Evolutionary conservation across 163 green algal species (phyloP), one percentile per base, ranked within the genome.

Genomic region (Chloroidium sp.): DNA sequence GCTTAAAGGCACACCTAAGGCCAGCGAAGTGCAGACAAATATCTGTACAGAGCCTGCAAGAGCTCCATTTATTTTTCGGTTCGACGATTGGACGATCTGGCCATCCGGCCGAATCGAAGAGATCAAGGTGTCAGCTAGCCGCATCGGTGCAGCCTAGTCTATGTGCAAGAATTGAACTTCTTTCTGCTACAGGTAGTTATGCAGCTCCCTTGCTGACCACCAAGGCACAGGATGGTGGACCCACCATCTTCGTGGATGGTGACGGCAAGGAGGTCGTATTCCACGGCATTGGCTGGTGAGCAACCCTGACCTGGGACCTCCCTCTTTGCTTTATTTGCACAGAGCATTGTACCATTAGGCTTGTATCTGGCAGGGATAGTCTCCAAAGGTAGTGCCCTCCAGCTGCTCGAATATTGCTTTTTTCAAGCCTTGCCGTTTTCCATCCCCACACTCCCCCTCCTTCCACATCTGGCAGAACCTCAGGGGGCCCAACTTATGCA

Each of bases 251-350:
- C 2, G 14, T 80, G 1, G 62, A 80, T 62, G 62, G 62, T n/a
- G 0, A 80, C 1, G 77, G 77, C 77, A 75, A 80, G 12, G 77
- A 82, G 79, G 10, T 77, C 69, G 62, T 78, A 69, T 58, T 82
- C 69, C 78, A 82, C 13, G 79, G 79, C 79, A 36, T 82, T 13
- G 59, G 69, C 60, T 76, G 74, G 60, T 82, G 75, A 13, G 79
- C 64, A 36, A 36, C 36, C 36, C 36, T 36, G 36, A 36, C 36
- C 36, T 36, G 36, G 36, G 36, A 36, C 36, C 36, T 36, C 36
- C 36, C 36, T 36, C 36, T 36, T 36, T 36, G 36, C 36, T 36
- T 36, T 36, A 36, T 36, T 36, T 36, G 36, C 36, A 36, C 36
- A 36, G 36, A 36, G 72, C 72, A 76, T 57, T 8, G 3, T 76